These are phyloP conservation scores for Stentor roeselii DNA, from an alignment of 73 alveolate genomes.

Conservation along the genomic window DNA sequence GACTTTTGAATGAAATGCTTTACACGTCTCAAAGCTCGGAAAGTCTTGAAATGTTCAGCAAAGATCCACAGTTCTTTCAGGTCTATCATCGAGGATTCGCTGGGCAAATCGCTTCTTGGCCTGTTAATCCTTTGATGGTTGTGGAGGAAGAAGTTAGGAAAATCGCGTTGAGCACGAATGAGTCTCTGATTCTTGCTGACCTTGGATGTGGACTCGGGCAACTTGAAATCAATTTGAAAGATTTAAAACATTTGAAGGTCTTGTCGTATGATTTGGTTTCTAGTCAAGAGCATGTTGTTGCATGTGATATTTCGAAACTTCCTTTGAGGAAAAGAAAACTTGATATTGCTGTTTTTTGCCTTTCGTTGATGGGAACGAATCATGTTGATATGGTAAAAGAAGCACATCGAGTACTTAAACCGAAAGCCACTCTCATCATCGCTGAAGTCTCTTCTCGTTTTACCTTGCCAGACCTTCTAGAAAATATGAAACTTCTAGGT, in stretches of 20 bases:
- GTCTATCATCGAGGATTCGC: constrained; percentile 84
- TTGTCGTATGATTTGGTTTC: constrained; percentile 77
- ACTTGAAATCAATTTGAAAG: constrained; percentile 51
- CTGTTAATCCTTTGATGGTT: constrained; percentile 75
- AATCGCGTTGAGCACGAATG: constrained; percentile 48
- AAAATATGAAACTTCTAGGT: constrained; percentile 24
- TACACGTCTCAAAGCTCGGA: constrained; percentile 64
- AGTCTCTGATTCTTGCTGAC: constrained; percentile 62
- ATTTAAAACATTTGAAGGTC: constrained; percentile 48
- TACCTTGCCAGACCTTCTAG: constrained; percentile 29
- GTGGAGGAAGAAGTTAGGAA: constrained; percentile 62
- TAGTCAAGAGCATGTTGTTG: constrained; percentile 50
- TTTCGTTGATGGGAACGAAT: constrained; percentile 84
- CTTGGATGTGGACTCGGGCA: constrained; percentile 92
- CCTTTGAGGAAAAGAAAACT: constrained; percentile 56
- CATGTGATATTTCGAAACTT: constrained; percentile 66
- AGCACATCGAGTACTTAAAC: constrained; percentile 73
- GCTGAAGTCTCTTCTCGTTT: constrained; percentile 85
- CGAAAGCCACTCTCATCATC: constrained; percentile 65
- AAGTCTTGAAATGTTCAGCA: constrained; percentile 59
- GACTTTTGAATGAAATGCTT: constrained; percentile 79
- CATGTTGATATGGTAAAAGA: constrained; percentile 69
- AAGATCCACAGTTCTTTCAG: constrained; percentile 57
- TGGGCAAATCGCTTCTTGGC: constrained; percentile 76
- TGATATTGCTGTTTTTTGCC: constrained; percentile 76